Percentiles rank a stretch among this genome's conserved stretches.
phyloP scores from a whole-genome alignment of 2,329 filamentous ascomycete species.

The Colletotrichum salicis region DNA sequence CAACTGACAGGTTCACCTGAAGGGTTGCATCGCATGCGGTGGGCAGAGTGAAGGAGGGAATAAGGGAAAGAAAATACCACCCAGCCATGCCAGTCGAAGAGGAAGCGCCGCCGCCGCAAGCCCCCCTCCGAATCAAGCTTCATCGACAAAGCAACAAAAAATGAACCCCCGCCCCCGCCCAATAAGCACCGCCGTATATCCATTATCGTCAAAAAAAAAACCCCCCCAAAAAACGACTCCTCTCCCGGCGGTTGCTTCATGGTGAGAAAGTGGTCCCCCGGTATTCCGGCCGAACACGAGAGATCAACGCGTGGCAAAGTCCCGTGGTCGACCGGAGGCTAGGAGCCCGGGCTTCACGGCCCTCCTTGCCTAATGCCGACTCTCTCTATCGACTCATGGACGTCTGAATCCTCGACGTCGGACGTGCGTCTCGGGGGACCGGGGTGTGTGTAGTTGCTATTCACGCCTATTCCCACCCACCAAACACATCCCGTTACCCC shows the following conservation, averaged over 20 bases:
- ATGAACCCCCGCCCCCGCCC: constrained; percentile 22
- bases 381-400: background rate
- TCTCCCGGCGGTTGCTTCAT: background rate
- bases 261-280: background rate
- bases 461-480: constrained; percentile 5
- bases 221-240: background rate
- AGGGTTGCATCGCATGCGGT: constrained; percentile 29
- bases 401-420: constrained; percentile 11
- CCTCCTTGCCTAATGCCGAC: constrained; percentile 3
- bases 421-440: constrained; percentile 26
- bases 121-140: constrained; percentile 17
- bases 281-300: constrained; percentile 34
- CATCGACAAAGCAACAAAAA: constrained; percentile 3
- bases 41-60: background rate
- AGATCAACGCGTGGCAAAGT: constrained; percentile 34
- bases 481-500: constrained; percentile 3
- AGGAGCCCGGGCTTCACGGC: constrained; percentile 22
- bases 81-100: background rate
- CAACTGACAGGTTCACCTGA: constrained; percentile 32
- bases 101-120: background rate
- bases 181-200: constrained; percentile 16
- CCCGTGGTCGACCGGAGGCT: constrained; percentile 25
- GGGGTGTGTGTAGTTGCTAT: constrained; percentile 2
- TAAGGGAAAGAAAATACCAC: background rate
- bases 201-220: constrained; percentile 9